Base-by-base conservation (phyloP, 2,329 filamentous ascomycete genomes). In the Helicocarpus griseus region DNA sequence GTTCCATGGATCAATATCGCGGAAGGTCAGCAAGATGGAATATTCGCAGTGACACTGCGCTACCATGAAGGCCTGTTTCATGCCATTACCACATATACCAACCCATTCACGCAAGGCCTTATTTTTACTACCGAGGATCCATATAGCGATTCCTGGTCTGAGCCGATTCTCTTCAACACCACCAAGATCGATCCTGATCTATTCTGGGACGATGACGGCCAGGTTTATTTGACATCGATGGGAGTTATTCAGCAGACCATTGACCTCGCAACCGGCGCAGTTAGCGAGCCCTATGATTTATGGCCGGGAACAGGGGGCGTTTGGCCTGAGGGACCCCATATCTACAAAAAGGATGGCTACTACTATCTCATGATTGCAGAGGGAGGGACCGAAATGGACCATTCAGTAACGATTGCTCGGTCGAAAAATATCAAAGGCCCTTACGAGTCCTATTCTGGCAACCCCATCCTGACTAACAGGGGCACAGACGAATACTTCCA, bases 331-430 rank as follows among this genome's bases (percentile, higher is more conserved):
- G 77, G 76, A 0, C 75, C 77, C 0, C 76, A 78, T 44, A 68
- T 79, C 26, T 77, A 74, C 54, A 64, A 62, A 36, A 73, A 72
- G 48, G 74, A 75, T 45, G 70, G 65, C 0, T 77, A 64, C 55
- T 77, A 76, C 54, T 78, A 77, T 50, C 61, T 77, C 2, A 54
- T 76, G 9, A 69, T 69, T 1, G 73, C 74, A 0, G 75, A 78
- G 65, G 73, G 73, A 19, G 55, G 56, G 9, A 57, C 56, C 5
- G 47, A 48, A 8, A 31, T 41, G 3, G 39, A 53, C 14, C 56
- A 57, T 24, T 50, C 50, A 38, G 46, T 49, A 14, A 55, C 44
- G 11, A 51, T 57, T 11, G 56, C 56, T 22, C 49, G 56, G 11
- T 57, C 56, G 11, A 50, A 50, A 24, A 50, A 49, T 40, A 39